Conservation (phyloP, 768 basidiomycete species). For the Brasilioporus rufonigricans region DNA sequence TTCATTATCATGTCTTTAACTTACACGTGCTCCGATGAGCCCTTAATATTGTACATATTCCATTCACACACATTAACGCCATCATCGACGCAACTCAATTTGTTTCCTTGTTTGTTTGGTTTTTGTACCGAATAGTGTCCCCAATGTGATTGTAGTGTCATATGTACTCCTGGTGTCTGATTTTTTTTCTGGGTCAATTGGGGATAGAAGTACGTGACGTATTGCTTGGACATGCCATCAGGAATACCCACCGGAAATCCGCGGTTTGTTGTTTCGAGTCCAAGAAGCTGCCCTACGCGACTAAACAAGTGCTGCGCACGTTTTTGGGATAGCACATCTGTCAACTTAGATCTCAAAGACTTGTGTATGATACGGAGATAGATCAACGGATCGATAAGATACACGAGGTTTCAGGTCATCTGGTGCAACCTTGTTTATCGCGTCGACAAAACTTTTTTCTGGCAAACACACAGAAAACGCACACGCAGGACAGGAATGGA, state of each 20-base stretch:
- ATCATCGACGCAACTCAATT: slow-evolving; percentile 28
- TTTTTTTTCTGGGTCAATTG: slow-evolving; percentile 14
- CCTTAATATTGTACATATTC: slow-evolving; percentile 39
- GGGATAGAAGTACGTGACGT: slow-evolving; percentile 21
- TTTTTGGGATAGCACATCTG: slow-evolving; percentile 11
- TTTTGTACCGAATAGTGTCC: slow-evolving; percentile 26
- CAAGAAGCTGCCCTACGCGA: slow-evolving; percentile 8
- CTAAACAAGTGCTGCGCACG: slow-evolving; percentile 6
- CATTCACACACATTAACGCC: slow-evolving; percentile 26
- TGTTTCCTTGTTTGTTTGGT: slow-evolving; percentile 12
- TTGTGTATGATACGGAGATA: slow-evolving; percentile 5
- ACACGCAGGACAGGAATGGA: slow-evolving; percentile 2
- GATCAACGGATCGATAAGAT: slow-evolving; percentile 23
- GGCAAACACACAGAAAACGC: not conserved
- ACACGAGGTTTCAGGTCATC: slow-evolving; percentile 11
- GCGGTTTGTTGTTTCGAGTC: slow-evolving; percentile 23
- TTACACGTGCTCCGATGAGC: slow-evolving; percentile 29
- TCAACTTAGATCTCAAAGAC: slow-evolving; percentile 11
- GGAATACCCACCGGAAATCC: slow-evolving; percentile 25
- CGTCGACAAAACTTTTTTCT: not conserved
- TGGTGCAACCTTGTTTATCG: not conserved
- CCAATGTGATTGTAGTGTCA: slow-evolving; percentile 23
- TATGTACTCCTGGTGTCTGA: slow-evolving; percentile 28
- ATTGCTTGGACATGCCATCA: slow-evolving; percentile 2
- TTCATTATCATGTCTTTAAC: slow-evolving; percentile 35